These are phyloP conservation scores for Pneumocystis canis DNA, from an alignment of 1,139 yeast species.

Conservation along the genomic window DNA sequence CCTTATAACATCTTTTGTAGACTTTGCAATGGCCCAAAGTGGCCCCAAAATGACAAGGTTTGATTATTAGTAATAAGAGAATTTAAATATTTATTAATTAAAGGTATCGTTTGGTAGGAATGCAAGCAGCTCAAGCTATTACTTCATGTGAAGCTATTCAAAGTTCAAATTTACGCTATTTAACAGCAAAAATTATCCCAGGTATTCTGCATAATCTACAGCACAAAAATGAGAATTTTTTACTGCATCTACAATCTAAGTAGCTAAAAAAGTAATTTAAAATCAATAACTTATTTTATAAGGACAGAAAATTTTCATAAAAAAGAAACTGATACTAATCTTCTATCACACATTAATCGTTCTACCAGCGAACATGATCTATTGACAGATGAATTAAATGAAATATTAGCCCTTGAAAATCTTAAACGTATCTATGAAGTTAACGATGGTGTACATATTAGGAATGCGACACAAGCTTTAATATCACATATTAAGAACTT, in stretches of 20 bases:
- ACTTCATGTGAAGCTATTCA: slow-evolving; percentile 1
- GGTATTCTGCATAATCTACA: neutral
- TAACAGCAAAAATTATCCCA: slow-evolving; percentile 1
- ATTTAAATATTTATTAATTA: neutral
- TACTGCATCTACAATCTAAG: slow-evolving; percentile 1
- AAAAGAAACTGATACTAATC: neutral
- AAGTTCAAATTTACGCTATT: slow-evolving; percentile 1
- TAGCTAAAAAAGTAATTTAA: neutral
- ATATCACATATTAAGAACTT: slow-evolving; percentile 22
- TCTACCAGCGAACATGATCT: slow-evolving; percentile 6
- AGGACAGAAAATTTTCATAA: slow-evolving; percentile 4
- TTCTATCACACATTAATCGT: slow-evolving; percentile 2
- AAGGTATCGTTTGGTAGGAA: neutral
- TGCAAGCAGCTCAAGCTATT: slow-evolving; percentile 3
- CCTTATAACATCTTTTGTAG: slow-evolving; percentile 23
- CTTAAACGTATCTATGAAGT: slow-evolving; percentile 29
- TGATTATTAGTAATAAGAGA: slow-evolving; percentile 6
- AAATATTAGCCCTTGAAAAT: slow-evolving; percentile 19
- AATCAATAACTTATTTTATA: neutral
- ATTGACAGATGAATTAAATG: slow-evolving; percentile 12
- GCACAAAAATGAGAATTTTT: neutral
- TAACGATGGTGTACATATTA: slow-evolving; percentile 25
- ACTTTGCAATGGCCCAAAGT: slow-evolving; percentile 12
- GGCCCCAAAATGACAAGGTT: neutral
- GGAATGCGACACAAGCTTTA: slow-evolving; percentile 25